These are phyloP conservation scores for Phaeosphaeriaceae sp. DNA, from an alignment of 2,329 filamentous ascomycete species.

Conservation along the genomic window DNA sequence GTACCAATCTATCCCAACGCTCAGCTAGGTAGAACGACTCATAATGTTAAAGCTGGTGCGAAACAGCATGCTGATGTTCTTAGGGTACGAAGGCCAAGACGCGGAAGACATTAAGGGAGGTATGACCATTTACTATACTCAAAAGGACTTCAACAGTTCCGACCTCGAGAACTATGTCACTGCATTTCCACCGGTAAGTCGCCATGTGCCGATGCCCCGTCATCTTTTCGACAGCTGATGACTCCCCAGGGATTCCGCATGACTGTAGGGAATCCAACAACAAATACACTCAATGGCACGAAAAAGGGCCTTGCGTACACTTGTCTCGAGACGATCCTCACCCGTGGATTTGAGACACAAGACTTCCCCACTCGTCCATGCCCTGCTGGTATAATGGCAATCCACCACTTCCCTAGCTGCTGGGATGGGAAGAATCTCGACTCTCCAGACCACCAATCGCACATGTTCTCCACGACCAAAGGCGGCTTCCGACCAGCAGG, in stretches of 20 bases:
- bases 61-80: neutral
- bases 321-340: constrained; percentile 51
- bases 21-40: constrained; percentile 17
- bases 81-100: constrained; percentile 23
- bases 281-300: constrained; percentile 10
- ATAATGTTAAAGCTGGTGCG: constrained; percentile 2
- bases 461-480: constrained; percentile 37
- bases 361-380: constrained; percentile 33
- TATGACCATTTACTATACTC: constrained; percentile 43
- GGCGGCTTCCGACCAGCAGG: constrained; percentile 29
- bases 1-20: constrained; percentile 37
- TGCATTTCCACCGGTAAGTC: constrained; percentile 30
- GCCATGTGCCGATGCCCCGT: neutral
- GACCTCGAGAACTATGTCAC: constrained; percentile 35
- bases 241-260: constrained; percentile 38
- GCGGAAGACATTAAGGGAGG: constrained; percentile 36
- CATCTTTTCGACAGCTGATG: neutral
- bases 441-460: constrained; percentile 63
- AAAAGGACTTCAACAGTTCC: constrained; percentile 42
- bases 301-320: constrained; percentile 17
- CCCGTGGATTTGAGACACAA: constrained; percentile 25
- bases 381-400: constrained; percentile 29
- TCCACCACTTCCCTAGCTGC: constrained; percentile 30
- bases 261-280: constrained; percentile 42
- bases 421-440: constrained; percentile 60